Conservation (phyloP, 805 yeast genomes). For the Kodamaea neixiangensis region DNA sequence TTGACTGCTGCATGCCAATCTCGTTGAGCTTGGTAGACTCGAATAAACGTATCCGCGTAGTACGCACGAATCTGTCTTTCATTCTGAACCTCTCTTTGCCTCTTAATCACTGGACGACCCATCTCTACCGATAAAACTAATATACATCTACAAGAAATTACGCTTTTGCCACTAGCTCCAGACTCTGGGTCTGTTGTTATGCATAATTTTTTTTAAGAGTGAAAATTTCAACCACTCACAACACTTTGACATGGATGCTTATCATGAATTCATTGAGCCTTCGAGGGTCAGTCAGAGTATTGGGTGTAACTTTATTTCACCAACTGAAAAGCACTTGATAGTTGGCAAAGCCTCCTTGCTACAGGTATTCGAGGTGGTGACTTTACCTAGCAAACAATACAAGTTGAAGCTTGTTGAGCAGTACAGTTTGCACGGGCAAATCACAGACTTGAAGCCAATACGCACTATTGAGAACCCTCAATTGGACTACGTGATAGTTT, state of each 20-base stretch:
- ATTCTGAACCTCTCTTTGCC: background rate
- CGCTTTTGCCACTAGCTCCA: background rate
- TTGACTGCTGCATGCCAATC: background rate
- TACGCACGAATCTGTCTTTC: background rate
- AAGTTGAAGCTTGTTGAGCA: constrained; percentile 52
- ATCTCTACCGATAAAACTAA: background rate
- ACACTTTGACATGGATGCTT: constrained; percentile 63
- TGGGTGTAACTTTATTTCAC: constrained; percentile 51
- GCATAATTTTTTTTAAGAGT: background rate
- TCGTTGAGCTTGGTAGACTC: background rate
- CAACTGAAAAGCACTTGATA: constrained; percentile 54
- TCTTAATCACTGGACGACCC: no score
- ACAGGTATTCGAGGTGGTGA: constrained; percentile 54
- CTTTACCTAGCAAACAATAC: constrained; percentile 22
- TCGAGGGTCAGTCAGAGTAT: constrained; percentile 66
- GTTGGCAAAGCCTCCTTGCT: constrained; percentile 71
- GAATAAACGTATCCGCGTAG: background rate
- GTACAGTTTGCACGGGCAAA: constrained; percentile 68
- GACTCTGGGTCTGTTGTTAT: background rate
- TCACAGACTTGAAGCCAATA: constrained; percentile 57
- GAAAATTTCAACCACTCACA: background rate
- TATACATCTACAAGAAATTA: background rate
- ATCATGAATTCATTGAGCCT: constrained; percentile 75
- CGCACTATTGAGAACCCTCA: constrained; percentile 47
- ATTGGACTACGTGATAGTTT: constrained; percentile 61